phyloP scores from a whole-genome alignment of 352 stramenopile genomes.

The Phytophthora capsici region DNA sequence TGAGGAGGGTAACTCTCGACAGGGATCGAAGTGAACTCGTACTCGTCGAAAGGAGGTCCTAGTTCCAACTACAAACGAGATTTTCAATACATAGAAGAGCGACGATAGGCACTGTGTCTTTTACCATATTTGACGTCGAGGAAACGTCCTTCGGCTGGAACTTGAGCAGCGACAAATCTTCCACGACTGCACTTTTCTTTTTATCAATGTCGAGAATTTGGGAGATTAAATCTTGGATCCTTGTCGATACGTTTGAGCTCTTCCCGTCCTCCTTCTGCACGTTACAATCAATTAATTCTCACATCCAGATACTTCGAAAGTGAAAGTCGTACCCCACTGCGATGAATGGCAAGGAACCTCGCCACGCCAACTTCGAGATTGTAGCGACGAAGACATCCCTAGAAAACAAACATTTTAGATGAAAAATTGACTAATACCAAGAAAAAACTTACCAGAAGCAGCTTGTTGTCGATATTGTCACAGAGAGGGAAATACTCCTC shows the following conservation, averaged over 20 bases:
- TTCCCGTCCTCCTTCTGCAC: slow-evolving; percentile 60
- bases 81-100: background rate
- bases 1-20: slow-evolving; percentile 83
- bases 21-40: slow-evolving; percentile 68
- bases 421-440: background rate
- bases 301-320: background rate
- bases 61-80: slow-evolving; percentile 54
- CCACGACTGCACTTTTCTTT: slow-evolving; percentile 62
- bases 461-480: slow-evolving; percentile 51
- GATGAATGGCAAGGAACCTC: slow-evolving; percentile 69
- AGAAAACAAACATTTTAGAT: background rate
- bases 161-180: slow-evolving; percentile 77
- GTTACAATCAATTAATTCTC: too few species aligned
- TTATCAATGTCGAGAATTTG: slow-evolving; percentile 75
- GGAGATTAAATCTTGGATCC: slow-evolving; percentile 71
- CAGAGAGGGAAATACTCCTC: slow-evolving; percentile 85
- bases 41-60: slow-evolving; percentile 70
- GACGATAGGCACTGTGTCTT: background rate
- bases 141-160: slow-evolving; percentile 62
- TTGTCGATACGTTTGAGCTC: slow-evolving; percentile 60
- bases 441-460: slow-evolving; percentile 48
- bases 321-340: slow-evolving; percentile 45
- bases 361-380: slow-evolving; percentile 80
- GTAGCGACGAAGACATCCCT: slow-evolving; percentile 72
- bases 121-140: slow-evolving; percentile 55